Conservation (phyloP, 164 flowering plant genomes). For the Kalanchoe fedtschenkoi region DNA sequence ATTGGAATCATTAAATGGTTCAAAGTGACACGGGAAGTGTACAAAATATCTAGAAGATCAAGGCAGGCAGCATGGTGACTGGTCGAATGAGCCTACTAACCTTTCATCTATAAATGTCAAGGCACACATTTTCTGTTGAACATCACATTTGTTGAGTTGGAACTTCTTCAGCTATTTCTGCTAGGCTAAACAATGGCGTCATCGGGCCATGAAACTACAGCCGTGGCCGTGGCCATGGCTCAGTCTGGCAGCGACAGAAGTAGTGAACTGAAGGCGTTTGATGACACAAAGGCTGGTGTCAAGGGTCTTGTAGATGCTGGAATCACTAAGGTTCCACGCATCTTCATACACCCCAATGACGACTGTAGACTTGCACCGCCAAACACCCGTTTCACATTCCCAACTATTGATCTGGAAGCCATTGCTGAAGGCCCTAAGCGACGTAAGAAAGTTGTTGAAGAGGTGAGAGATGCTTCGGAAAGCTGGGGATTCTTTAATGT, state of each 20-base stretch:
- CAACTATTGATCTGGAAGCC: constrained; percentile 21
- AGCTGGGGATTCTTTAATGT: constrained; percentile 38
- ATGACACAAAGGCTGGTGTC: constrained; percentile 34
- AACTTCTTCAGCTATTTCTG: background rate
- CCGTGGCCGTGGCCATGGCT: background rate
- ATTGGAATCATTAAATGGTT: background rate
- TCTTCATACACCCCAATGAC: constrained; percentile 12
- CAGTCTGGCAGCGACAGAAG: constrained; percentile 12
- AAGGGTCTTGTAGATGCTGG: constrained; percentile 37
- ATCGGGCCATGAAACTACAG: background rate
- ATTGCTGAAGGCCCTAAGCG: background rate
- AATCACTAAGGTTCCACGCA: constrained; percentile 15
- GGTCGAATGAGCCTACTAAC: background rate
- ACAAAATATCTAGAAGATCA: too few species aligned
- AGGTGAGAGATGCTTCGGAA: constrained; percentile 18
- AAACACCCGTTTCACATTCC: constrained; percentile 9
- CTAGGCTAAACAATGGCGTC: background rate
- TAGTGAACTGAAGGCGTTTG: constrained; percentile 24
- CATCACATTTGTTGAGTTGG: background rate
- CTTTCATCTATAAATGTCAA: too few species aligned
- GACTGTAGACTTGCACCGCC: background rate
- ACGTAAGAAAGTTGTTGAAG: constrained; percentile 10
- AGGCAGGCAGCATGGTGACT: too few species aligned
- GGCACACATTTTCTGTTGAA: background rate
- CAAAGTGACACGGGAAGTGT: too few species aligned